Percentiles rank a stretch among this genome's conserved stretches.
Evolutionary conservation across 495 filamentous ascomycete genomes (phyloP).

Genomic region (Penicillium psychrofluorescens): DNA sequence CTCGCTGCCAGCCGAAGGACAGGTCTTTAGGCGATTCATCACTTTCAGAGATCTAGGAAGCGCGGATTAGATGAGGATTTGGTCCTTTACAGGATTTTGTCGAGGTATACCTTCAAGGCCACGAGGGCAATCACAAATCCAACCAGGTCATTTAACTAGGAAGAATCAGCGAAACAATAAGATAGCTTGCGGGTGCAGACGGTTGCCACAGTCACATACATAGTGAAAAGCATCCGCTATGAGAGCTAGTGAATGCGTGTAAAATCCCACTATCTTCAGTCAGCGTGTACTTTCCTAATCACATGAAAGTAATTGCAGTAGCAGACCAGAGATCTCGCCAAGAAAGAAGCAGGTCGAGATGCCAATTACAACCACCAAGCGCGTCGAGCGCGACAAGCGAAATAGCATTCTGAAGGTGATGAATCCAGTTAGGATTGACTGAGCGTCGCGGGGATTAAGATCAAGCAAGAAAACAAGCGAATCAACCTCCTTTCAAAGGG

Average conservation of each 20-base stretch:
- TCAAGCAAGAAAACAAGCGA: background rate
- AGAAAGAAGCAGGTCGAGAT: slow-evolving; percentile 47
- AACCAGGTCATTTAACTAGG: slow-evolving; percentile 81
- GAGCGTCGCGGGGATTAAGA: background rate
- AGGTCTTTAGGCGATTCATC: slow-evolving; percentile 27
- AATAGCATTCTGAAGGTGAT: slow-evolving; percentile 11
- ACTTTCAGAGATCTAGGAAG: slow-evolving; percentile 20
- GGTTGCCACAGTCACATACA: slow-evolving; percentile 35
- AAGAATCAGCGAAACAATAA: background rate
- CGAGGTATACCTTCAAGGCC: slow-evolving; percentile 59
- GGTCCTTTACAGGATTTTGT: too few species aligned
- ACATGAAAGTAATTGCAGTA: background rate
- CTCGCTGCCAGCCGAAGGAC: slow-evolving; percentile 66
- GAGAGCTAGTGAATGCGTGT: slow-evolving; percentile 76
- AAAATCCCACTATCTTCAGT: slow-evolving; percentile 55
- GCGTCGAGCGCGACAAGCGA: slow-evolving; percentile 27
- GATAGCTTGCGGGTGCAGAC: too few species aligned
- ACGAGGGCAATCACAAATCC: slow-evolving; percentile 79
- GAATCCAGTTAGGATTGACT: too few species aligned
- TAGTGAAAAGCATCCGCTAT: slow-evolving; percentile 95
- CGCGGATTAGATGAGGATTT: background rate
- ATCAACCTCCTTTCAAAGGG: background rate
- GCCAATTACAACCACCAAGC: slow-evolving; percentile 37
- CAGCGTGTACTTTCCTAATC: background rate
- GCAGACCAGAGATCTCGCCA: slow-evolving; percentile 41